Evolutionary conservation across 2,329 filamentous ascomycete genomes (phyloP), one percentile per base, ranked within the genome.

Genomic region (Madurella mycetomatis): DNA sequence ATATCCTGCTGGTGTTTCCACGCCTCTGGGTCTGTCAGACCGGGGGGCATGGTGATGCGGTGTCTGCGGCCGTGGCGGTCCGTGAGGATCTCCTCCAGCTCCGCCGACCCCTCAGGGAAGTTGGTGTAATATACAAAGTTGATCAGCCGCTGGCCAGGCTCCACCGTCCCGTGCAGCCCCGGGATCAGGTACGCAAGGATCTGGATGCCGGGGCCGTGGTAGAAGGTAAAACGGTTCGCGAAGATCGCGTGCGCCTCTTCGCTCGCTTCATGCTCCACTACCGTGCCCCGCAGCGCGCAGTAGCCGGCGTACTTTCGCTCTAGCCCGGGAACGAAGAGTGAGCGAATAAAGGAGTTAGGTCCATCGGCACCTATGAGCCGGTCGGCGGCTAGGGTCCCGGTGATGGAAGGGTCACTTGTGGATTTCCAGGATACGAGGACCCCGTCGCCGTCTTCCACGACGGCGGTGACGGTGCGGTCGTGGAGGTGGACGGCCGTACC

Each of bases 101-200:
- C 66, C 1, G 59, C 8, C 0, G 68, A 70, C 2, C 63, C 65
- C 42, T 64, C 66, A n/a, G 69, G 63, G 49, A 71, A 70, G 51
- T 75, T 73, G 53, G 67, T 67, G 59, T 77, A 77, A 65, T 72
- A 78, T 15, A 77, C 74, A 62, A 71, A 76, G 58, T 76, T 78
- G 49, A 76, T 67, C 13, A 73, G 69, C 0, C 74, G 68, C 17
- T 70, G 54, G 2, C 73, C 73, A 0, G 65, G 68, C 45, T 70
- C 65, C 5, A 74, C 60, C 2, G 66, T 67, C 1, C 74, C 74
- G 51, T 70, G 61, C 17, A 62, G 53, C 0, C 72, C 71, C 0
- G 74, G 73, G 41, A 76, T 75, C 18, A 74, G 63, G 57, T 76
- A 76, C 46, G 67, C 64, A 1, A 75, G 64, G 53, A 74, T 72